Conservation (phyloP, 768 basidiomycete genomes). For the Lepiota brunneoincarnata region DNA sequence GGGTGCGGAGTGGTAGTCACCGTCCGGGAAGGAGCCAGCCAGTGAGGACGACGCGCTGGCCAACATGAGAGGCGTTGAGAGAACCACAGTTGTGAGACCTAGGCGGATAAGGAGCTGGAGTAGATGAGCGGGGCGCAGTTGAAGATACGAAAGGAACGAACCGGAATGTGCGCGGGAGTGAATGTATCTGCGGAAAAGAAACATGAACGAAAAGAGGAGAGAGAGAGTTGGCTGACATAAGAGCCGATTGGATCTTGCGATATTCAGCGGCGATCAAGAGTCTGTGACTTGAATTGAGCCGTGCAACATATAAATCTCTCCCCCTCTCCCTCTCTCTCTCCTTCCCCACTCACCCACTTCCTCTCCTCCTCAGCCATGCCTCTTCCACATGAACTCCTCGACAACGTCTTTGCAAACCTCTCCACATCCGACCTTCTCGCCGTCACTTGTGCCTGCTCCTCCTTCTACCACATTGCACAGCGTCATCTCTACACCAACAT, state of each 20-base stretch:
- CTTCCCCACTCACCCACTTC: slow-evolving; percentile 13
- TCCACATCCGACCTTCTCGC: slow-evolving; percentile 39
- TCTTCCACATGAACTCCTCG: slow-evolving; percentile 64
- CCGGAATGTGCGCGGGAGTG: slow-evolving; percentile 30
- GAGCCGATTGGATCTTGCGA: slow-evolving; percentile 12
- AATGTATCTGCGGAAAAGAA: slow-evolving; percentile 6
- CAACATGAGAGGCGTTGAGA: slow-evolving; percentile 50
- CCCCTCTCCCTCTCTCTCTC: slow-evolving; percentile 10
- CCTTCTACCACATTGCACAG: slow-evolving; percentile 48
- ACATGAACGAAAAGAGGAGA: slow-evolving; percentile 11
- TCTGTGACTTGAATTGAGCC: slow-evolving; percentile 23
- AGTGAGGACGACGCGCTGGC: slow-evolving; percentile 61
- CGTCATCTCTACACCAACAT: slow-evolving; percentile 64
- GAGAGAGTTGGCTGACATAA: slow-evolving; percentile 13
- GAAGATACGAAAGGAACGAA: slow-evolving; percentile 26
- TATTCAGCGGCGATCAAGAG: slow-evolving; percentile 36
- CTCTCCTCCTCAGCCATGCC: slow-evolving; percentile 39
- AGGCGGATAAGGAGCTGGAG: slow-evolving; percentile 52
- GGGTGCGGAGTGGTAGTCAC: slow-evolving; percentile 45
- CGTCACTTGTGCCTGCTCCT: slow-evolving; percentile 42
- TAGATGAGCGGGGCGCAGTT: slow-evolving; percentile 10
- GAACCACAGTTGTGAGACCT: slow-evolving; percentile 67
- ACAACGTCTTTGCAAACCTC: slow-evolving; percentile 39
- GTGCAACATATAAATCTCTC: slow-evolving; percentile 16
- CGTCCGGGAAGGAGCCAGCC: slow-evolving; percentile 85